A percentile compares a stretch with the other conserved stretches of the same genome.
Conservation (phyloP, 345 rosid genomes). For the Gossypium raimondii region DNA sequence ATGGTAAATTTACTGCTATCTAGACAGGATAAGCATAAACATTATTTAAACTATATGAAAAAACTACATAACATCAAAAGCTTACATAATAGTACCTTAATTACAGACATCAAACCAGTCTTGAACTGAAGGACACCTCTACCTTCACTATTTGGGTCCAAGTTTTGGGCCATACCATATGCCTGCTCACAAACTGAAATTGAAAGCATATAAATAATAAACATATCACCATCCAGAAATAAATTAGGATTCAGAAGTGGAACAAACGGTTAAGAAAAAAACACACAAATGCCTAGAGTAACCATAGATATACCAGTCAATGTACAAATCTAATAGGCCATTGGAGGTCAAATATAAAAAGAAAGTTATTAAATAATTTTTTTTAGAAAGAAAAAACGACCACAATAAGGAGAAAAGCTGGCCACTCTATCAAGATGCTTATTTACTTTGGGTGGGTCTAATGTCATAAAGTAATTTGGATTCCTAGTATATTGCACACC, state of each 20-base stretch:
- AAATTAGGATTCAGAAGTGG: conserved; percentile 1
- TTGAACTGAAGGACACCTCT: conserved; percentile 99
- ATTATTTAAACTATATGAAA: neutral
- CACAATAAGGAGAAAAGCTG: neutral
- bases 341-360: neutral
- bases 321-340: conserved; percentile 6
- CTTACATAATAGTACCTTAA: conserved; percentile 50
- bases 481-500: neutral
- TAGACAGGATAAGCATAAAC: neutral
- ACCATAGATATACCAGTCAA: neutral
- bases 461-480: neutral
- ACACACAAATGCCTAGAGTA: neutral
- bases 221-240: neutral
- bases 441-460: neutral
- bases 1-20: neutral
- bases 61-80: neutral
- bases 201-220: neutral
- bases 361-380: neutral
- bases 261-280: neutral
- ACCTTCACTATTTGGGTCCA: conserved; percentile 93
- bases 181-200: conserved; percentile 95
- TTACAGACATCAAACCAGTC: conserved; percentile 93
- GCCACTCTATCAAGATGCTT: neutral
- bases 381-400: neutral
- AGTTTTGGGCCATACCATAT: conserved; percentile 82